Evolutionary conservation across 1,284 basidiomycete species (phyloP).

Genomic region (Microbotryum lychnidis-dioicae): DNA sequence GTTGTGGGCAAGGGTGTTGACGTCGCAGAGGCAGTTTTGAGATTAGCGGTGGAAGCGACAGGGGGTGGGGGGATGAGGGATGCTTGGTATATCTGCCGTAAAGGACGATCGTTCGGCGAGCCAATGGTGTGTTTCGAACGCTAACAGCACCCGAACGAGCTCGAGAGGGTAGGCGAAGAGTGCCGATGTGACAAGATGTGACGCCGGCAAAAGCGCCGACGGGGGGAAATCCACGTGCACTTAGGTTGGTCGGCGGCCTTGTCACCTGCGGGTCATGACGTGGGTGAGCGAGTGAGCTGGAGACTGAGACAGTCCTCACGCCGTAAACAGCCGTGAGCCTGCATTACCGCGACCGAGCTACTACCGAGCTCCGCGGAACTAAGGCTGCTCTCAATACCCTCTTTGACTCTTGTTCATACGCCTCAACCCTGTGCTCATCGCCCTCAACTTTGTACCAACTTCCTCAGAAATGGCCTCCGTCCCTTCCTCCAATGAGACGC

Average conservation of each 20-base stretch:
- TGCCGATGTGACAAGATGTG: conserved; percentile 78
- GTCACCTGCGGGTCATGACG: conserved; percentile 43
- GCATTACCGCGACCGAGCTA: no score
- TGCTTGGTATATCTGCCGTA: conserved; percentile 54
- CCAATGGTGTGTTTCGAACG: conserved; percentile 48
- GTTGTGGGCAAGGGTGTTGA: conserved; percentile 4
- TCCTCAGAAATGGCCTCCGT: no score
- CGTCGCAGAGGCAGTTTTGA: conserved; percentile 14
- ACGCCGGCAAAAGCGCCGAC: conserved; percentile 85
- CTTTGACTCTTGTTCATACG: no score
- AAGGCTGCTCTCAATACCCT: no score
- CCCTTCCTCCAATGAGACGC: neutral
- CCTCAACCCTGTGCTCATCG: no score
- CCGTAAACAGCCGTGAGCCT: no score
- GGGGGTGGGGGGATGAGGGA: conserved; percentile 49
- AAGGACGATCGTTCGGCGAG: conserved; percentile 52
- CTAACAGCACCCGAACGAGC: conserved; percentile 88
- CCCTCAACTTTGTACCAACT: no score
- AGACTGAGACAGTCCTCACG: no score
- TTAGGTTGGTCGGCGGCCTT: conserved; percentile 65
- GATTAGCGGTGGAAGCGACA: conserved; percentile 31
- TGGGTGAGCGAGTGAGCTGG: no score
- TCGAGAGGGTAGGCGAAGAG: conserved; percentile 92
- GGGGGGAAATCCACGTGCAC: conserved; percentile 60
- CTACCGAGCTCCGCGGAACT: no score